These are phyloP conservation scores for Cornus controversa DNA, from an alignment of 148 eudicot species.

Conservation along the genomic window DNA sequence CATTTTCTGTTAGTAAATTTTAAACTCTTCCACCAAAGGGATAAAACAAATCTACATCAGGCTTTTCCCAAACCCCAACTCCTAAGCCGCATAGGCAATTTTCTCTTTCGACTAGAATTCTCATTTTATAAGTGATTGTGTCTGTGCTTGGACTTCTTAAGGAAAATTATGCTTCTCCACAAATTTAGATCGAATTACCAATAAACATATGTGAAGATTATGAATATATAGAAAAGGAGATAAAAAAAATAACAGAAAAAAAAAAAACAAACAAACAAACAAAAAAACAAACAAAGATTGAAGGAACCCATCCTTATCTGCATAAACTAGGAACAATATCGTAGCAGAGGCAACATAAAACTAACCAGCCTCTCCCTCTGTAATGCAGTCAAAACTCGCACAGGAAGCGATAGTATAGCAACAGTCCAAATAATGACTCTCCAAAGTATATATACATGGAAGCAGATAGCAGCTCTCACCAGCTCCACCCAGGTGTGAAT, in stretches of 20 bases:
- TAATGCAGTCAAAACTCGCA: constrained; percentile 53
- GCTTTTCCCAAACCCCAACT: neutral
- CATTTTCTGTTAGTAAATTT: neutral
- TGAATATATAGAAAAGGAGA: neutral
- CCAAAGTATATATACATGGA: constrained; percentile 48
- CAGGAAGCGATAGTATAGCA: constrained; percentile 55
- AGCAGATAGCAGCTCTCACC: constrained; percentile 37
- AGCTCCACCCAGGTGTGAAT: constrained; percentile 57
- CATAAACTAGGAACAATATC: neutral
- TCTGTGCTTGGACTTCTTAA: neutral
- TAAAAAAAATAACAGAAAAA: neutral
- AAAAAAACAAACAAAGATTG: neutral
- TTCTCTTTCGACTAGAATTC: neutral
- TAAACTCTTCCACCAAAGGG: neutral
- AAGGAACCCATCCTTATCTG: neutral
- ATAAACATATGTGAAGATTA: too few relatives aligned
- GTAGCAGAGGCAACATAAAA: neutral
- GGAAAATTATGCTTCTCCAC: neutral
- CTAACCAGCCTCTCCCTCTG: constrained; percentile 65
- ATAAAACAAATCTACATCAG: neutral
- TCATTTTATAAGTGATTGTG: neutral
- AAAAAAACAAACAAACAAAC: neutral
- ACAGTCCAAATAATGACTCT: constrained; percentile 35
- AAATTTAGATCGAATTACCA: neutral
- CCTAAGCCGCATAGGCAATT: neutral